A percentile compares a stretch with the other conserved stretches of the same genome.
phyloP scores from a whole-genome alignment of 2,329 filamentous ascomycete genomes.

The Trichoderma atroviride region DNA sequence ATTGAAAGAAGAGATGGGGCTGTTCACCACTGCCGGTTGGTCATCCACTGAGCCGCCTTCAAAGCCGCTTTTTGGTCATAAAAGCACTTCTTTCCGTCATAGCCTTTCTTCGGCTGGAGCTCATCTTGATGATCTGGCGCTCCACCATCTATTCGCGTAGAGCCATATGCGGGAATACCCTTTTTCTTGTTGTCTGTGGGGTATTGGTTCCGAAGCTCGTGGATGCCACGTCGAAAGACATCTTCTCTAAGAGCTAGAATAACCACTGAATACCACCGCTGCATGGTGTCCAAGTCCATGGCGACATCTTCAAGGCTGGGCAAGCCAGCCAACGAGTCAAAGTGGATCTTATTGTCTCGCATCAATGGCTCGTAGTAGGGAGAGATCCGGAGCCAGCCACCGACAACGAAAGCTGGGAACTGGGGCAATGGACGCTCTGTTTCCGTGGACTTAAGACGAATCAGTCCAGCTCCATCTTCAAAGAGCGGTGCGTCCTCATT shows the following conservation, averaged over 20 bases:
- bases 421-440: conserved; percentile 24
- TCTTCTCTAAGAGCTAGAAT: neutral
- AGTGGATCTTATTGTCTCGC: conserved; percentile 35
- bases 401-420: conserved; percentile 7
- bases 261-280: neutral
- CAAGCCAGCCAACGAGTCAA: conserved; percentile 38
- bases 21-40: neutral
- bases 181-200: neutral
- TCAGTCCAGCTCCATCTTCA: conserved; percentile 27
- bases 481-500: conserved; percentile 40
- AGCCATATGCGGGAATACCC: neutral
- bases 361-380: conserved; percentile 27
- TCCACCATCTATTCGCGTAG: conserved; percentile 25
- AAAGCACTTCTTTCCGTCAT: neutral
- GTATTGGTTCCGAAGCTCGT: neutral
- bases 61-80: neutral
- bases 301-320: conserved; percentile 33
- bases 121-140: conserved; percentile 32
- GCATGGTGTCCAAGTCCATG: neutral
- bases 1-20: neutral
- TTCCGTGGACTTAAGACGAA: conserved; percentile 31
- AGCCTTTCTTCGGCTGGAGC: conserved; percentile 24
- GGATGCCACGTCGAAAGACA: neutral
- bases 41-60: neutral
- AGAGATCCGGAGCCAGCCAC: conserved; percentile 28